phyloP scores from a whole-genome alignment of 345 rosid species.

The Syzygium jambos region DNA sequence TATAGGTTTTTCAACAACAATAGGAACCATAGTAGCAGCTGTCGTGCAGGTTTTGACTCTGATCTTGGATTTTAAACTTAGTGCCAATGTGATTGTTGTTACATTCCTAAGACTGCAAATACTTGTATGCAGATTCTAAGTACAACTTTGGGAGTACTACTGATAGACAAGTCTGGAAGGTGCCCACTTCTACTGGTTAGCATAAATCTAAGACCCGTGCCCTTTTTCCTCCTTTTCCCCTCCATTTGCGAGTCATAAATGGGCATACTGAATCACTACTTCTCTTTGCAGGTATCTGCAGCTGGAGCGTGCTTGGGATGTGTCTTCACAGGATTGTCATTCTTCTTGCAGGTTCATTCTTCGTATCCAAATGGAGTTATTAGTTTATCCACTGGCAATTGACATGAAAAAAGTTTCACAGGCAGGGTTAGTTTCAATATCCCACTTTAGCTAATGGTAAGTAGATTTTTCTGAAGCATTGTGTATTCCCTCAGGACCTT shows the following conservation, averaged over 20 bases:
- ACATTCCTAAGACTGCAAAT: not conserved
- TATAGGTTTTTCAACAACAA: constrained; percentile 22
- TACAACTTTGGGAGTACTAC: constrained; percentile 12
- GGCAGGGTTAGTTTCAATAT: not conserved
- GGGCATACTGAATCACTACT: not conserved
- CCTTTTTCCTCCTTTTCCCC: not conserved
- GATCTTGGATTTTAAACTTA: not conserved
- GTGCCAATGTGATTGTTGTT: not conserved
- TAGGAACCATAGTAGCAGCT: constrained; percentile 19
- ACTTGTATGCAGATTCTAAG: constrained; percentile 11
- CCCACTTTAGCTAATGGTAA: not conserved
- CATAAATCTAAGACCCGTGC: not conserved
- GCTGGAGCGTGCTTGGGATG: constrained; percentile 27
- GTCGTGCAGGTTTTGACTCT: constrained; percentile 18
- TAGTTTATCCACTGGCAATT: not conserved
- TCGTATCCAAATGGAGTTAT: not conserved
- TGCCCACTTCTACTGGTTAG: constrained; percentile 20
- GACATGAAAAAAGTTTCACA: not conserved
- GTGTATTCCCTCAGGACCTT: constrained; percentile 14
- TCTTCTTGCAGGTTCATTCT: constrained; percentile 15
- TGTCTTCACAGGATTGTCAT: constrained; percentile 25
- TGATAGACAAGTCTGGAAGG: constrained; percentile 20
- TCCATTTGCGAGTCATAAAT: not conserved
- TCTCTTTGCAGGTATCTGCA: constrained; percentile 23
- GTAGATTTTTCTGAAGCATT: not conserved